These are phyloP conservation scores for Fusarium torulosum DNA, from an alignment of 2,329 filamentous ascomycete genomes.

Conservation along the genomic window DNA sequence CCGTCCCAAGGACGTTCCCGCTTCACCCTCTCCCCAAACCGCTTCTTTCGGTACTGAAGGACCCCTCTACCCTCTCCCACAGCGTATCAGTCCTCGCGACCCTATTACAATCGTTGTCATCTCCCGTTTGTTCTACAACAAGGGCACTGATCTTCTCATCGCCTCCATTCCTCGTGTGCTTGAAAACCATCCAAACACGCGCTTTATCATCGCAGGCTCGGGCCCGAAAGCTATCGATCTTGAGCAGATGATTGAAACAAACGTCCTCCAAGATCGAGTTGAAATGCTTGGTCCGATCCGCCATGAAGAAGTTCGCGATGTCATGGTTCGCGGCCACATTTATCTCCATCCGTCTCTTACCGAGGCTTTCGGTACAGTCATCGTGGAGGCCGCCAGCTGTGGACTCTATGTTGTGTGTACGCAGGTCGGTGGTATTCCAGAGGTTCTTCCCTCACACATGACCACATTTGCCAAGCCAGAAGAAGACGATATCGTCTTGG, in stretches of 20 bases:
- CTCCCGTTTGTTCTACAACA: constrained; percentile 97
- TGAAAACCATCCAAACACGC: constrained; percentile 88
- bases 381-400: constrained; percentile 96
- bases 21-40: constrained; percentile 49
- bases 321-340: constrained; percentile 97
- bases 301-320: constrained; percentile 95
- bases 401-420: constrained; percentile 97
- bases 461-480: constrained; percentile 97
- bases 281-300: constrained; percentile 92
- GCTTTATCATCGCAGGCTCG: constrained; percentile 95
- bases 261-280: constrained; percentile 92
- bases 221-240: constrained; percentile 97
- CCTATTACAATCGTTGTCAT: constrained; percentile 97
- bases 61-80: constrained; percentile 62
- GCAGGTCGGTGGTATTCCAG: constrained; percentile 94
- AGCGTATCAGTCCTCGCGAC: constrained; percentile 82
- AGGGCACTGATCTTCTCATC: constrained; percentile 96
- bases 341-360: constrained; percentile 96
- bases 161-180: constrained; percentile 94
- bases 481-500: constrained; percentile 91
- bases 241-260: constrained; percentile 97
- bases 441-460: constrained; percentile 96
- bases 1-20: constrained; percentile 68
- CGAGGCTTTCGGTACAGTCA: constrained; percentile 97
- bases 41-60: constrained; percentile 56